phyloP scores from a whole-genome alignment of 306 rosid genomes.

The cucumber (Cucumis sativus) region DNA sequence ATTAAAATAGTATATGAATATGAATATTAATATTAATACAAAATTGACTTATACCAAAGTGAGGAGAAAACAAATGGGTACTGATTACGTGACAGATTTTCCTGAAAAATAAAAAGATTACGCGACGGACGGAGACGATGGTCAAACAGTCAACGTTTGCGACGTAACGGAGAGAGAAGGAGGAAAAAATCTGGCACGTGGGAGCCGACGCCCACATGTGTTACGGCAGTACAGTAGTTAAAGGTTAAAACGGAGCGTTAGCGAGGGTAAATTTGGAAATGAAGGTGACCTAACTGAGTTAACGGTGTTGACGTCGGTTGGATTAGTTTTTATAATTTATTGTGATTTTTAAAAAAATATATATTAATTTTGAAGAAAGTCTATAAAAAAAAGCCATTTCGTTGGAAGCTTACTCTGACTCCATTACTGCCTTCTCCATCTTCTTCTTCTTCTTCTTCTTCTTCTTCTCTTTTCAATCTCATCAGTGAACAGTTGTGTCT shows the following conservation, averaged over 20 bases:
- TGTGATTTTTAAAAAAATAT: too few species aligned
- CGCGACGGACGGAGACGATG: background rate
- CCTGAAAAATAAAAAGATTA: background rate
- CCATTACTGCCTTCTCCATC: background rate
- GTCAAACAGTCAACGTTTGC: constrained; percentile 1
- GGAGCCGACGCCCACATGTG: background rate
- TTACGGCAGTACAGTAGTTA: background rate
- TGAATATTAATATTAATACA: background rate
- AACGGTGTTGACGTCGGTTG: constrained; percentile 12
- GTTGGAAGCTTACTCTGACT: constrained; percentile 9
- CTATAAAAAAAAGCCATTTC: constrained; percentile 12
- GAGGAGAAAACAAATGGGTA: background rate
- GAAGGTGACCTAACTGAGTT: constrained; percentile 3
- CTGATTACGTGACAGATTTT: background rate
- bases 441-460: constrained; percentile 5
- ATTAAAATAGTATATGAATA: too few species aligned
- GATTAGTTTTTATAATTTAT: background rate
- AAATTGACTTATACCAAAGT: background rate
- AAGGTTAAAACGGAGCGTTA: background rate
- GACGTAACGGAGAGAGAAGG: background rate
- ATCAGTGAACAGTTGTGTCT: background rate
- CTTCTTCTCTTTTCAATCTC: background rate
- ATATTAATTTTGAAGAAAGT: background rate
- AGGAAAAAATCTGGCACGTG: background rate
- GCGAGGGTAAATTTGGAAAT: constrained; percentile 2